phyloP scores from a whole-genome alignment of 352 stramenopile genomes.

The Discostella stelligera region DNA sequence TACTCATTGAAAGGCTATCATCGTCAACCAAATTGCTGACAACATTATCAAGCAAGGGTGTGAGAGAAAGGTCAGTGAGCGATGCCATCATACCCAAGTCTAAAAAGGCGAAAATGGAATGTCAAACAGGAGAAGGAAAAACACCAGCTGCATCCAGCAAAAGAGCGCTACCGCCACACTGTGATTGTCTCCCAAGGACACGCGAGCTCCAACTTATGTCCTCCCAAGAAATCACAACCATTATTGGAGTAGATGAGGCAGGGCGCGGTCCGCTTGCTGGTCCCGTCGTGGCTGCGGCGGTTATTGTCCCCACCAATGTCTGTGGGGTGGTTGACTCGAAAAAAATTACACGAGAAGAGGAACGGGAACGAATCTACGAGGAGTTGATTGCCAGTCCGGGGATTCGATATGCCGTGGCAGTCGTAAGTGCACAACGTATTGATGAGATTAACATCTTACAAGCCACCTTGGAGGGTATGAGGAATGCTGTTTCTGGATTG shows the following conservation, averaged over 20 bases:
- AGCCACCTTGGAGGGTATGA: conserved; percentile 94
- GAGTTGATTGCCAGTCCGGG: conserved; percentile 81
- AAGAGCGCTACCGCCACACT: neutral
- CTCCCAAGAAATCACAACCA: conserved; percentile 6
- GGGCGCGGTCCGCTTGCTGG: conserved; percentile 92
- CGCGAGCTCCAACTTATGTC: conserved; percentile 36
- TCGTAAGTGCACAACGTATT: conserved; percentile 86
- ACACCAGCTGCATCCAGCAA: neutral
- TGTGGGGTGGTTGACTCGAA: conserved; percentile 93
- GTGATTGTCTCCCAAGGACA: conserved; percentile 31
- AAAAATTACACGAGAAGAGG: conserved; percentile 90
- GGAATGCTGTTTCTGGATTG: conserved; percentile 74
- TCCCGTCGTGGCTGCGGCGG: conserved; percentile 82
- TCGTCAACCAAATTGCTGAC: neutral
- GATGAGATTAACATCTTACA: conserved; percentile 99
- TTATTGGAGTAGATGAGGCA: conserved; percentile 95
- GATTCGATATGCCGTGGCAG: conserved; percentile 87
- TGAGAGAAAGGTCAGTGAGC: neutral
- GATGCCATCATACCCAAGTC: neutral
- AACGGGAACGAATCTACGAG: conserved; percentile 89
- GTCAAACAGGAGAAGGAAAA: conserved; percentile 4
- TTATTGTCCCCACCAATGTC: conserved; percentile 78
- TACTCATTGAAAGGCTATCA: conserved; percentile 28
- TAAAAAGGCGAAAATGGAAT: conserved; percentile 20
- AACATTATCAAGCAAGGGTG: conserved; percentile 6